These are phyloP conservation scores for Asterionellopsis glacialis DNA, from an alignment of 108 stramenopile genomes.

Conservation along the genomic window DNA sequence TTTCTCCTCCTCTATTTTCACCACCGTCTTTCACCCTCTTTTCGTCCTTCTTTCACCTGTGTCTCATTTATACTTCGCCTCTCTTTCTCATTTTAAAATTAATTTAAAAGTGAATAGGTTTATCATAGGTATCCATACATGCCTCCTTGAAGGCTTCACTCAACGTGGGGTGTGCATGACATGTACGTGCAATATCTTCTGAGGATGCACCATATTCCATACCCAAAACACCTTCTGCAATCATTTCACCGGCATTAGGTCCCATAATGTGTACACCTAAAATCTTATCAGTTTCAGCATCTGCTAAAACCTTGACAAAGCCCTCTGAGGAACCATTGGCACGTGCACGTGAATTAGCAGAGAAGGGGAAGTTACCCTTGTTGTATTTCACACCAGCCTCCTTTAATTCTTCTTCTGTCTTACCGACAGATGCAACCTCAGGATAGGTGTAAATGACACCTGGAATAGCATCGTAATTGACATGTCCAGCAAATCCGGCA, in stretches of 20 bases:
- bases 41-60: too few species aligned
- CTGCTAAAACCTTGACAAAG: constrained; percentile 96
- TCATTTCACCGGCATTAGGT: constrained; percentile 99
- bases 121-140: constrained; percentile 97
- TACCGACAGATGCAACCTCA: constrained; percentile 98
- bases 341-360: constrained; percentile 94
- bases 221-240: constrained; percentile 97
- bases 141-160: constrained; percentile 99
- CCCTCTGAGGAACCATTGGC: constrained; percentile 94
- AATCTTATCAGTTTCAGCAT: constrained; percentile 94
- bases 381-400: constrained; percentile 90
- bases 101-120: constrained; percentile 96
- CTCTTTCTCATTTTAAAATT: neutral
- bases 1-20: too few species aligned
- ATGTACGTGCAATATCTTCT: constrained; percentile 99
- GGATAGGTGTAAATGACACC: constrained; percentile 99
- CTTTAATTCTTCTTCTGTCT: constrained; percentile 99
- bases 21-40: too few species aligned
- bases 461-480: constrained; percentile 99
- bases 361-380: constrained; percentile 94
- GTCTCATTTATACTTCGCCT: too few species aligned
- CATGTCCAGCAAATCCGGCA: constrained; percentile 97
- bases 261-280: constrained; percentile 98
- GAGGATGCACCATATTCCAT: constrained; percentile 99
- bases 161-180: constrained; percentile 98